These are phyloP conservation scores for Malassezia arunalokei DNA, from an alignment of 1,284 basidiomycete species.

Conservation along the genomic window DNA sequence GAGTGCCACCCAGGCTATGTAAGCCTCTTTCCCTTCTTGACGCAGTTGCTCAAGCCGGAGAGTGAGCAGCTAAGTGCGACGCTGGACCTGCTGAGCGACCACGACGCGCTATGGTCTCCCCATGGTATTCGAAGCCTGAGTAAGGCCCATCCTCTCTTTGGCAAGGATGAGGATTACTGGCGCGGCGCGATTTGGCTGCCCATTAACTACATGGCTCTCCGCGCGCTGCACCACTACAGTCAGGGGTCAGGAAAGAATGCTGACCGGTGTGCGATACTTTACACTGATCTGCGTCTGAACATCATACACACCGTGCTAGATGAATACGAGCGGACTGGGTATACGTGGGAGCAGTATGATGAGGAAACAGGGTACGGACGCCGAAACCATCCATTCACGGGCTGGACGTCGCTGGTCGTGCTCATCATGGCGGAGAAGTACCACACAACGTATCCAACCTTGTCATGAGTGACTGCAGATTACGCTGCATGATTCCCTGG, in stretches of 20 bases:
- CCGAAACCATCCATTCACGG: constrained; percentile 53
- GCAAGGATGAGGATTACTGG: constrained; percentile 89
- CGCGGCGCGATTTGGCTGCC: constrained; percentile 89
- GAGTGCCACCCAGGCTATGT: constrained; percentile 85
- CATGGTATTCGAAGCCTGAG: constrained; percentile 79
- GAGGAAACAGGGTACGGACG: constrained; percentile 66
- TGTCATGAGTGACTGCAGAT: constrained; percentile 55
- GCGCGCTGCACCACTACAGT: constrained; percentile 63
- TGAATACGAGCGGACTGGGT: constrained; percentile 77
- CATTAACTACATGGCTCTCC: constrained; percentile 80
- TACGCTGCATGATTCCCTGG: constrained; percentile 38
- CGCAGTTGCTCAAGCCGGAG: constrained; percentile 55
- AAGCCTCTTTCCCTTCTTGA: constrained; percentile 79
- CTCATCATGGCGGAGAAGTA: constrained; percentile 43
- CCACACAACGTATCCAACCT: constrained; percentile 54
- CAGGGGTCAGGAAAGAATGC: constrained; percentile 68
- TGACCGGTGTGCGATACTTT: constrained; percentile 61
- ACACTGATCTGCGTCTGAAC: constrained; percentile 64
- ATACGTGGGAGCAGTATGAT: constrained; percentile 94
- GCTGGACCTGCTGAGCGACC: constrained; percentile 65
- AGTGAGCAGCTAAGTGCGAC: constrained; percentile 68
- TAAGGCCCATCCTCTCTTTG: constrained; percentile 70
- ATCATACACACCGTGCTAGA: constrained; percentile 73
- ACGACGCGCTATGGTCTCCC: constrained; percentile 73
- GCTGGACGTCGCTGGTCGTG: constrained; percentile 39